Base-by-base conservation (phyloP, 2,329 filamentous ascomycete genomes). In the Monilinia polystroma region DNA sequence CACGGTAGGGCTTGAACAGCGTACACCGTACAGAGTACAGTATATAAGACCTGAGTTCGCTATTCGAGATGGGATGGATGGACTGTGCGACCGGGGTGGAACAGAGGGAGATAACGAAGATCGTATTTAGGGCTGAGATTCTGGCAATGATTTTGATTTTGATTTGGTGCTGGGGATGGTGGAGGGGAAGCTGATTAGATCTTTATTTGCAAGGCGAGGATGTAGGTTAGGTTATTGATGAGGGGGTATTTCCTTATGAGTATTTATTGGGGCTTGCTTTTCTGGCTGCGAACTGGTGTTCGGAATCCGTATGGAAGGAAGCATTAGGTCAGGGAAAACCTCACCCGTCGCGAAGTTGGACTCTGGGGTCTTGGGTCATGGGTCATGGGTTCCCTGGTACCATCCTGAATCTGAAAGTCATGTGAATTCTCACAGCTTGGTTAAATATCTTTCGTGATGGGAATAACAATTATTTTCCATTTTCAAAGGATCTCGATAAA, bases 81-180 rank as follows among this genome's bases (percentile, higher is more conserved):
- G 35, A 56, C 23, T 51, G 49, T 29, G 23, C 23, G 49, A 29
- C 23, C 14, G 49, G 23, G 14, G 7, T 29, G 49, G 49, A 5
- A 20, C 32, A n/a, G 29, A 20, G 29, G 18, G 32, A 10, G 32
- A 18, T 26, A 26, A 29, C 6, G 57, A 26, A 59, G 26, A 47
- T 49, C 18, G 43, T 49, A 59, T 59, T 35, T 59, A 59, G 41
- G 56, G 56, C 56, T 59, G 56, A 59, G 43, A 47, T 58, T 18
- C 23, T 45, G 38, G 20, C 14, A 12, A 45, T 58, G 10, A n/a
- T 20, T 43, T 20, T 43, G 6, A 7, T 45, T 26, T 18, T 58
- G 16, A 2, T 29, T 45, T 11, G 43, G 5, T 14, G 43, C 43
- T 51, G 20, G 47, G 20, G 18, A 20, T 6, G 45, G 7, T 6